Evolutionary conservation across 2,329 filamentous ascomycete genomes (phyloP).

Genomic region (Sphaerulina vaccinii): DNA sequence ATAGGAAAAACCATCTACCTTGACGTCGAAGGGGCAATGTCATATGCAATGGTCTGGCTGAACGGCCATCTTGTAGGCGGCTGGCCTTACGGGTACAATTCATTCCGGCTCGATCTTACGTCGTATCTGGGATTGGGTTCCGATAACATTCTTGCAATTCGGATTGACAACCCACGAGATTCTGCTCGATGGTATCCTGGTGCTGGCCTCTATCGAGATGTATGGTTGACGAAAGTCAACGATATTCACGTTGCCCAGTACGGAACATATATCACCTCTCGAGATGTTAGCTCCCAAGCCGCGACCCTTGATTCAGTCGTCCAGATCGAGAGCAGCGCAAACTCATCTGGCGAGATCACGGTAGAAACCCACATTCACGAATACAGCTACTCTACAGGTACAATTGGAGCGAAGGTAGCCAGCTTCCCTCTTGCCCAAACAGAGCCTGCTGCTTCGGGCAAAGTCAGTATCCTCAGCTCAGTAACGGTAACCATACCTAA

Average conservation of each 20-base stretch:
- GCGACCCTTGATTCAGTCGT: slow-evolving; percentile 1
- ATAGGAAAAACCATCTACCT: background rate
- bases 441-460: background rate
- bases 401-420: background rate
- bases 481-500: background rate
- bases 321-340: background rate
- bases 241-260: background rate
- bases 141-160: background rate
- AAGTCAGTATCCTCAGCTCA: background rate
- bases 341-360: background rate
- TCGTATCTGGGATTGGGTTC: background rate
- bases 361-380: background rate
- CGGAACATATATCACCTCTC: background rate
- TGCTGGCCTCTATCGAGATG: background rate
- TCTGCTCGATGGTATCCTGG: slow-evolving; percentile 2
- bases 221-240: background rate
- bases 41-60: slow-evolving; percentile 4
- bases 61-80: background rate
- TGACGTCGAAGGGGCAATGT: background rate
- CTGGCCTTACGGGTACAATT: slow-evolving; percentile 1
- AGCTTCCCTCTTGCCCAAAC: background rate
- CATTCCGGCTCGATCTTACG: background rate
- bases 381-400: background rate
- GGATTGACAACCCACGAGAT: background rate
- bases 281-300: background rate